Percentiles rank a stretch among this genome's conserved stretches.
Evolutionary conservation across 495 filamentous ascomycete species (phyloP).

Genomic region (Aspergillus ostianus): DNA sequence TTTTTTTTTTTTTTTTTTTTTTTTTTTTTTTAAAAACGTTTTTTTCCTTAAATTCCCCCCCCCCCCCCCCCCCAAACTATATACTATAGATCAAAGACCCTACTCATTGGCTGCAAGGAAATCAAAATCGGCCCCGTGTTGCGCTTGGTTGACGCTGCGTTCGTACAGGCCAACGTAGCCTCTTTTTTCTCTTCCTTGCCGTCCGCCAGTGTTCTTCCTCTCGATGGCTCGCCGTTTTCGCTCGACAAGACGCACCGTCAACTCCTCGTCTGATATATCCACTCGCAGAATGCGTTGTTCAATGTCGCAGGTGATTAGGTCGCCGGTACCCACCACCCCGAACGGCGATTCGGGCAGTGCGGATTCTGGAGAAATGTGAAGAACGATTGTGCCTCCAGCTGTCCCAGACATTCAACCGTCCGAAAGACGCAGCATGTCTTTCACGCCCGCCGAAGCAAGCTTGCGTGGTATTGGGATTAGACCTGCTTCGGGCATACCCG

Average conservation of each 20-base stretch:
- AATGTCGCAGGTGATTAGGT: conserved; percentile 54
- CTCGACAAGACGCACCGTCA: conserved; percentile 38
- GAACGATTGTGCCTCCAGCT: conserved; percentile 64
- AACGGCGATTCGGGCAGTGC: conserved; percentile 53
- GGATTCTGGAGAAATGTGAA: conserved; percentile 65
- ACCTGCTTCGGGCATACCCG: conserved; percentile 65
- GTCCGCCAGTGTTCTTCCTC: conserved; percentile 22
- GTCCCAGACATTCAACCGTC: conserved; percentile 70
- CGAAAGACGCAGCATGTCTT: conserved; percentile 64
- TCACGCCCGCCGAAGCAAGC: conserved; percentile 53
- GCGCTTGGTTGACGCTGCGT: conserved; percentile 61
- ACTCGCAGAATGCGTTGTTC: conserved; percentile 46
- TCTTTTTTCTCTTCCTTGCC: conserved; percentile 41
- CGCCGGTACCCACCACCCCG: conserved; percentile 59
- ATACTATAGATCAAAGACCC: too few relatives aligned
- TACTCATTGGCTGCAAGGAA: conserved; percentile 52
- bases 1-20: too few relatives aligned
- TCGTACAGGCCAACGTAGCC: conserved; percentile 67
- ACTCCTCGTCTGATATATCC: conserved; percentile 47
- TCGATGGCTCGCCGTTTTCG: conserved; percentile 26
- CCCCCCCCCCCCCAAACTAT: conserved; percentile 4
- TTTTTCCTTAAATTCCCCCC: too few relatives aligned
- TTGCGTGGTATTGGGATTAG: conserved; percentile 62
- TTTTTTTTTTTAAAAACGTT: too few relatives aligned
- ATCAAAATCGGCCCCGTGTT: conserved; percentile 63